phyloP scores from a whole-genome alignment of 1,284 basidiomycete genomes.

The Moniliella sp. region DNA sequence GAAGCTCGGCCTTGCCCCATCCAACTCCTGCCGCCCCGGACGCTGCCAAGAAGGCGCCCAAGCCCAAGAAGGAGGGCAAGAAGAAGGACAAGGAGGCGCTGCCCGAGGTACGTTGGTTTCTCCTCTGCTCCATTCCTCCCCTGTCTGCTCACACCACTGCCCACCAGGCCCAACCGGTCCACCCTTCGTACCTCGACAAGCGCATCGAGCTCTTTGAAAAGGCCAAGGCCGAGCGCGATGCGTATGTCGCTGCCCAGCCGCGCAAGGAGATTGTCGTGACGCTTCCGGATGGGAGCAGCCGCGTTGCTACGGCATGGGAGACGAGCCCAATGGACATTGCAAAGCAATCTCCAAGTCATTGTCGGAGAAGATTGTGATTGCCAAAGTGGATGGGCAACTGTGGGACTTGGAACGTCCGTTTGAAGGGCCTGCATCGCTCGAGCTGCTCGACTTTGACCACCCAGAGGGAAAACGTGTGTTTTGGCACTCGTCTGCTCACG shows the following conservation, averaged over 20 bases:
- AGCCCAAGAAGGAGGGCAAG: too few species aligned
- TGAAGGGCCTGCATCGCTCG: conserved; percentile 57
- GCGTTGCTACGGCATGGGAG: conserved; percentile 73
- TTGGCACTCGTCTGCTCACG: conserved; percentile 98
- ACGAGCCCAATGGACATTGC: conserved; percentile 87
- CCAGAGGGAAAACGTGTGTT: conserved; percentile 70
- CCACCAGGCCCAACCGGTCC: too few species aligned
- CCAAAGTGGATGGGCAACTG: conserved; percentile 71
- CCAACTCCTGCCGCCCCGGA: too few species aligned
- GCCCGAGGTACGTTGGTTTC: too few species aligned
- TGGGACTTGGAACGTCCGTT: conserved; percentile 91
- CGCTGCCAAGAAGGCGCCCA: too few species aligned
- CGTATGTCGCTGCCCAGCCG: conserved; percentile 58
- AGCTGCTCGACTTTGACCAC: conserved; percentile 80
- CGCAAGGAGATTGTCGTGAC: conserved; percentile 64
- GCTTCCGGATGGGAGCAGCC: conserved; percentile 62
- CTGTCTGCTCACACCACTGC: too few species aligned
- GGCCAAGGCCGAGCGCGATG: conserved; percentile 65
- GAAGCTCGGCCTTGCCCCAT: too few species aligned
- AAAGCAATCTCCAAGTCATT: conserved; percentile 66
- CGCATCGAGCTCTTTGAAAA: conserved; percentile 75
- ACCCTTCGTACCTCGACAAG: conserved; percentile 71
- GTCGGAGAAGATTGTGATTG: conserved; percentile 72
- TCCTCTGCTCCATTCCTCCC: too few species aligned
- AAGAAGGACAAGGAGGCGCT: too few species aligned